Percentiles rank a stretch among this genome's conserved stretches.
phyloP scores from a whole-genome alignment of 208 protist genomes.

The Giardia duodenalis region DNA sequence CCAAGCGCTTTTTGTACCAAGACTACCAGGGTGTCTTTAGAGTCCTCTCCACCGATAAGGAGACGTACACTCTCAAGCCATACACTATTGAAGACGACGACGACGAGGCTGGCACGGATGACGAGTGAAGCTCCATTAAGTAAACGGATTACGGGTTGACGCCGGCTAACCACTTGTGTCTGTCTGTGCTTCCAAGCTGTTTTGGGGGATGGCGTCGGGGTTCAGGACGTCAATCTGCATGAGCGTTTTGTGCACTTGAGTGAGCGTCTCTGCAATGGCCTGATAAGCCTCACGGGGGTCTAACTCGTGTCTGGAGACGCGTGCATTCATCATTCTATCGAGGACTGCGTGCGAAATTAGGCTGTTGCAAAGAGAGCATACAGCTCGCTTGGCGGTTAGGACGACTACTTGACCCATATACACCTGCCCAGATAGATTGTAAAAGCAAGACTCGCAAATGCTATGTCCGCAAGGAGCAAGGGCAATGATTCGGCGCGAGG shows the following conservation, averaged over 20 bases:
- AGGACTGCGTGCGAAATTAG: background rate
- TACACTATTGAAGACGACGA: background rate
- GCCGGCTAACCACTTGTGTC: too few species aligned
- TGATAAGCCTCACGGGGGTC: background rate
- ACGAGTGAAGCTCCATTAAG: too few species aligned
- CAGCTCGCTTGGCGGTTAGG: background rate
- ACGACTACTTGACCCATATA: background rate
- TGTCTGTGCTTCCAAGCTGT: too few species aligned
- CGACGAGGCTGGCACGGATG: background rate
- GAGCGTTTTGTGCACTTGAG: too few species aligned
- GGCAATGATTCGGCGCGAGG: background rate
- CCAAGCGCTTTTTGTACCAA: background rate
- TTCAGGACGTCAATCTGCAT: too few species aligned
- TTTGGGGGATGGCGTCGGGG: too few species aligned
- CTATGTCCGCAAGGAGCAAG: background rate
- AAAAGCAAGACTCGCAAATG: background rate
- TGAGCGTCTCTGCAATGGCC: too few species aligned
- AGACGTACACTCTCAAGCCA: background rate
- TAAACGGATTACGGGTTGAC: too few species aligned
- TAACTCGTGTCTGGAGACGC: background rate
- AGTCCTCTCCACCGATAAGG: background rate
- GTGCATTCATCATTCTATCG: background rate
- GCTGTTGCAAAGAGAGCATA: background rate
- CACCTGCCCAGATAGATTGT: background rate
- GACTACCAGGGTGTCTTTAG: background rate